Evolutionary conservation across 805 yeast species (phyloP), one percentile per base, ranked within the genome.

Genomic region (Debaryomyces maramus): DNA sequence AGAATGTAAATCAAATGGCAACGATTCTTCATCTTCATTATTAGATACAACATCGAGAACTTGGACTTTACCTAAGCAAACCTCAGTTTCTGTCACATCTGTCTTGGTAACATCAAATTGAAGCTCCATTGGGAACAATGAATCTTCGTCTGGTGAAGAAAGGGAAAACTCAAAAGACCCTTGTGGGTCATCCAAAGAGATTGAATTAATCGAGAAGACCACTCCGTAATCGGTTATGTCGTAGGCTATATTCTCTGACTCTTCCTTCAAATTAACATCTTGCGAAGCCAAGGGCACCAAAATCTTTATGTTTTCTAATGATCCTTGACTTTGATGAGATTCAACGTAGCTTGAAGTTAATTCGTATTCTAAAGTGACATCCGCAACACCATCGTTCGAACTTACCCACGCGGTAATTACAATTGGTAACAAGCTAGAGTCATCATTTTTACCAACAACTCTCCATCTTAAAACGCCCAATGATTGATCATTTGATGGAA

Each of bases 401-500:
- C 76, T 74, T 37, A 88, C 83, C 99, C 99, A 91, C 28, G 90
- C 82, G 28, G 91, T 83, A 48, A 93, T 72, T 34, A 78, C 72
- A 38, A 91, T 63, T 23, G 98, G 98, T 38, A 75, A 52, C 40
- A 68, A 59, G n/a, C 60, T 52, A 41, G 74, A 72, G 34, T 80
- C 81, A 44, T 81, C 88, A 20, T 69, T 72, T 46, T 78, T 75
- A 24, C 85, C 86, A 31, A 72, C 74, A 32, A 83, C 82, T 61
- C 88, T 83, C 98, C 96, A 91, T 73, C 96, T 84, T 54, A 93
- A 77, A 21, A 91, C 95, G 48, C 96, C 95, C 50, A 91, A 75
- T 36, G 88, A 80, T 58, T 88, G 91, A 60, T 89, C 96, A 62
- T 90, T 88, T 7, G 89, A 74, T 28, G 98, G 98, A 78, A 93